These are phyloP conservation scores for Haematococcus lacustris DNA, from an alignment of 139 green algal species.

Conservation along the genomic window DNA sequence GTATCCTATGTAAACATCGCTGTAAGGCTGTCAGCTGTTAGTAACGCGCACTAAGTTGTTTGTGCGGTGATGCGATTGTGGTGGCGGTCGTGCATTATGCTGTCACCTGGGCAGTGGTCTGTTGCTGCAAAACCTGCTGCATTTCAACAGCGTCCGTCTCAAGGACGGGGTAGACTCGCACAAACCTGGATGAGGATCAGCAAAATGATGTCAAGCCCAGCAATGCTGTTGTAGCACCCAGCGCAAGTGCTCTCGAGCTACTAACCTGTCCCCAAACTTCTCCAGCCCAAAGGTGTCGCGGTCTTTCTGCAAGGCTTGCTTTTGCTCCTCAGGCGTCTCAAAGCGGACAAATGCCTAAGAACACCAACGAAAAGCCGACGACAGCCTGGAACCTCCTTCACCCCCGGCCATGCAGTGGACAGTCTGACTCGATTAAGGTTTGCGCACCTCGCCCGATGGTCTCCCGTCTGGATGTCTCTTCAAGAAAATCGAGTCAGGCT, in stretches of 20 bases:
- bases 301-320: slow-evolving; percentile 53
- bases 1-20: neutral
- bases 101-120: neutral
- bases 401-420: neutral
- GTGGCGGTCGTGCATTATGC: neutral
- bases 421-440: neutral
- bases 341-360: slow-evolving; percentile 63
- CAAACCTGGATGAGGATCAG: slow-evolving; percentile 25
- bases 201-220: neutral
- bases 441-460: slow-evolving; percentile 51
- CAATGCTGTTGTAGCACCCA: neutral
- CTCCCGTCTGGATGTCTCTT: slow-evolving; percentile 43
- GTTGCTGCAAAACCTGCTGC: slow-evolving; percentile 11
- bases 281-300: slow-evolving; percentile 62
- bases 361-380: neutral
- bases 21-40: neutral
- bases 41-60: neutral
- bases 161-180: slow-evolving; percentile 57
- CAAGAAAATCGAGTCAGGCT: slow-evolving; percentile 30
- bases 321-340: slow-evolving; percentile 40
- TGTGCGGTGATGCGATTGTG: neutral
- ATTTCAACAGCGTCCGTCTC: slow-evolving; percentile 56
- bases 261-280: slow-evolving; percentile 61
- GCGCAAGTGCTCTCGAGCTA: slow-evolving; percentile 18
- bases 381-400: neutral